Evolutionary conservation across 805 yeast species (phyloP), one percentile per base, ranked within the genome.

Genomic region (Starmerella roubikii): DNA sequence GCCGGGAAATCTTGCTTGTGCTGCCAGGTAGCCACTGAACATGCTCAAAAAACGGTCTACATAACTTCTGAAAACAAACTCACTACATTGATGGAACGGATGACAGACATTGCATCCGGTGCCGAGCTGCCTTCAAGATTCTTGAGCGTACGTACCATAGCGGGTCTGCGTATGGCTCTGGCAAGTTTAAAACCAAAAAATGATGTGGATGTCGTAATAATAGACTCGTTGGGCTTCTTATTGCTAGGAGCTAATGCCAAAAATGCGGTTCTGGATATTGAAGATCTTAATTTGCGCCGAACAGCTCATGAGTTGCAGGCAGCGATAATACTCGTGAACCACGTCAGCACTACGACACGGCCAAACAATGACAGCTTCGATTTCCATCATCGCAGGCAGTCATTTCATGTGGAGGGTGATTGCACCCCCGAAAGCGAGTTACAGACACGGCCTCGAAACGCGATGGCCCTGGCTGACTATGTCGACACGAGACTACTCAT

Each of bases 1-100:
- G 69, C 80, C 1, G 97, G 95, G 0, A 88, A 88, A 52, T 77
- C 95, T 0, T 93, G 86, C 48, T 59, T 86, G 3, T 59, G 80
- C 20, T 67, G 77, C 61, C 88, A 78, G 16, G 20, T 37, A 3
- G 35, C 34, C 22, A 13, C 22, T 4, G n/a, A 24, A 9, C n/a
- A 32, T 26, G 36, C 31, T 3, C 20, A 6, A 15, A 3, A 23
- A 9, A 26, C 30, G 16, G 30, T 37, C n/a, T 37, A 37, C 30
- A 4, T 37, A 6, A 22, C 39, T 3, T 3, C 24, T 8, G 39
- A 37, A 23, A 30, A 37, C 17, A 11, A 10, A 16, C 4, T 31
- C 15, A 11, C 23, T 15, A 12, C 31, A 3, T 5, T 37, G 13
- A 4, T 3, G n/a, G 7, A 26, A 7, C 32, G 39, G n/a, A 37